Base-by-base conservation (phyloP, 2,329 filamentous ascomycete species). In the Diaporthe nobilis region DNA sequence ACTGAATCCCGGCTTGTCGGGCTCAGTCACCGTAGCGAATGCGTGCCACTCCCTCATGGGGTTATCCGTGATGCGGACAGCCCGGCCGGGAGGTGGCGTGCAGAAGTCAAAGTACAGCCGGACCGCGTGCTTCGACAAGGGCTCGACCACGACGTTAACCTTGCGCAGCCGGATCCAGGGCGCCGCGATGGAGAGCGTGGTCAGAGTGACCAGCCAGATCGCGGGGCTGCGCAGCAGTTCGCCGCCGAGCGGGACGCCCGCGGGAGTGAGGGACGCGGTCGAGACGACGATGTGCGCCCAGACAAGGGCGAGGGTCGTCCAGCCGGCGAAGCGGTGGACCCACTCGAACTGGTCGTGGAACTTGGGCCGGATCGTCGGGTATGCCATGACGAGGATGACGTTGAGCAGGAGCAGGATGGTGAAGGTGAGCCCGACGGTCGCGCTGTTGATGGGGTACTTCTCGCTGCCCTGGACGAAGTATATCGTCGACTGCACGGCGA, bases 301-400 rank as follows among this genome's bases (percentile, higher is more conserved):
- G 75, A 81, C 80, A 37, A 81, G 71, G 68, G 73, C 86, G 8
- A 95, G 85, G 13, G 90, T 87, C 15, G 88, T 86, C 94, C 94
- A 95, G n/a, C 93, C 94, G 7, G 89, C 89, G 82, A 94, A 95
- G 65, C 94, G 92, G 83, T 95, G 94, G 63, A 89, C 89, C 65
- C 90, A 84, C 84, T 95, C 94, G 81, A 95, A 95, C 74, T 88
- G 83, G 83, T 95, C 90, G 85, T 95, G 94, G 77, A 88, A 86
- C 63, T 86, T 88, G 78, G 87, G 86, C 31, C 94, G 91, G 78
- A 95, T 87, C 13, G 83, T 81, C 4, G 94, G 94, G 81, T 92
- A 89, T 2, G 94, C 92, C 71, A 91, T 89, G 63, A 86, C 84
- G 70, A 94, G 86, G 80, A 95, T 92, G 73, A 90, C 79, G 78